Evolutionary conservation across 257 asterid species (phyloP).

Genomic region (Eucommia ulmoides): DNA sequence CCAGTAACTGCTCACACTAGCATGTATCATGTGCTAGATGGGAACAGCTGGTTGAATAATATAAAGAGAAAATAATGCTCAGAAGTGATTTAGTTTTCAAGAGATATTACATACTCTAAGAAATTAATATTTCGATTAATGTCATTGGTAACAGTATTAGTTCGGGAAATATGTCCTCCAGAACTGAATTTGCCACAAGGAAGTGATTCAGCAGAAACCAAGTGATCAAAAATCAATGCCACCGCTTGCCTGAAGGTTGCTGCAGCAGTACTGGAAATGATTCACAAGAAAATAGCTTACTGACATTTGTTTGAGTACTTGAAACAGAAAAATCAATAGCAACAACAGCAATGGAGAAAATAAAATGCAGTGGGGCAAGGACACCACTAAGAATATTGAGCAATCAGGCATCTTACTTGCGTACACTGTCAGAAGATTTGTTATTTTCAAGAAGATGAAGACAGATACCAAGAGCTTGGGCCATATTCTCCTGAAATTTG

Average conservation of each 20-base stretch:
- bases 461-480: conserved; percentile 89
- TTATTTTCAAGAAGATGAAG: conserved; percentile 86
- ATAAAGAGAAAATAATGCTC: no score
- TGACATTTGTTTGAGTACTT: neutral
- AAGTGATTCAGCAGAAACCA: conserved; percentile 69
- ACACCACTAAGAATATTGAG: no score
- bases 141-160: conserved; percentile 86
- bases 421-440: conserved; percentile 96
- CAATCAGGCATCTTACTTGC: no score
- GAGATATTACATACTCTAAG: conserved; percentile 73
- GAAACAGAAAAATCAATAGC: conserved; percentile 8
- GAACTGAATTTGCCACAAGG: conserved; percentile 79
- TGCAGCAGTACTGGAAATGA: conserved; percentile 88
- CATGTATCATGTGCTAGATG: no score
- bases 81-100: no score
- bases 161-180: conserved; percentile 71
- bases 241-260: conserved; percentile 99
- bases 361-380: conserved; percentile 7
- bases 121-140: conserved; percentile 80
- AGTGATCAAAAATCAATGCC: conserved; percentile 89
- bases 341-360: conserved; percentile 4
- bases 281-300: conserved; percentile 7
- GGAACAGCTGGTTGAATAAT: no score
- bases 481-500: conserved; percentile 64
- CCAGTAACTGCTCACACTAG: no score